Evolutionary conservation across 352 stramenopile genomes (phyloP).

Genomic region (Phytophthora megakarya): DNA sequence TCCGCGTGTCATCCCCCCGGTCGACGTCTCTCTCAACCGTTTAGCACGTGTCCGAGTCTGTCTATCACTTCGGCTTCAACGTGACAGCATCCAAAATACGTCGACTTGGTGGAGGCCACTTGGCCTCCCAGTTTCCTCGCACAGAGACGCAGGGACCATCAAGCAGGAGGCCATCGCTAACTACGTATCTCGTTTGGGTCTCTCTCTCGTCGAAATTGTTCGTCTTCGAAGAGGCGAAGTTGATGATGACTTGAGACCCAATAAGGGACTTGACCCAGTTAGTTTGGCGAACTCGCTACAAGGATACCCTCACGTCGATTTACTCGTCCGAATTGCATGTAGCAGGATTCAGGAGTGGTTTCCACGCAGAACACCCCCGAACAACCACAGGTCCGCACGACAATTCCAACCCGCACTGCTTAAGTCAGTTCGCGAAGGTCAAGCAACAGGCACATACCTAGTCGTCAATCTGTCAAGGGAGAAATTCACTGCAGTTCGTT

Average conservation of each 20-base stretch:
- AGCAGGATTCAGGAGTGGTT: background rate
- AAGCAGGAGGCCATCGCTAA: too few relatives aligned
- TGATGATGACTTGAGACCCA: constrained; percentile 2
- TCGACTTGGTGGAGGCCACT: too few relatives aligned
- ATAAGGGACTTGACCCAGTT: constrained; percentile 12
- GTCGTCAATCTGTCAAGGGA: constrained; percentile 1
- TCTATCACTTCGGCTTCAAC: too few relatives aligned
- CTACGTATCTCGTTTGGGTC: too few relatives aligned
- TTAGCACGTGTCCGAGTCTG: too few relatives aligned
- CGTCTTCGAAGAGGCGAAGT: background rate
- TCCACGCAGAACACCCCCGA: background rate
- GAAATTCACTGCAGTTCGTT: constrained; percentile 21
- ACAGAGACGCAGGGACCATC: too few relatives aligned
- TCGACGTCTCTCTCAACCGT: too few relatives aligned
- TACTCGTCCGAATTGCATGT: background rate
- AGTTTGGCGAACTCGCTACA: background rate
- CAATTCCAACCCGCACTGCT: background rate
- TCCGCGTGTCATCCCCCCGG: too few relatives aligned
- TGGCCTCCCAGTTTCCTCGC: too few relatives aligned
- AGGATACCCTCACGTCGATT: background rate
- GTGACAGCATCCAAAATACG: too few relatives aligned
- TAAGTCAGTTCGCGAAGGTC: constrained; percentile 18
- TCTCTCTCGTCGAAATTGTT: constrained; percentile 2
- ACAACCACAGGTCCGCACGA: constrained; percentile 9
- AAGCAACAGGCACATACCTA: constrained; percentile 16